Evolutionary conservation across 306 rosid genomes (phyloP).

Genomic region (Vicia villosa): DNA sequence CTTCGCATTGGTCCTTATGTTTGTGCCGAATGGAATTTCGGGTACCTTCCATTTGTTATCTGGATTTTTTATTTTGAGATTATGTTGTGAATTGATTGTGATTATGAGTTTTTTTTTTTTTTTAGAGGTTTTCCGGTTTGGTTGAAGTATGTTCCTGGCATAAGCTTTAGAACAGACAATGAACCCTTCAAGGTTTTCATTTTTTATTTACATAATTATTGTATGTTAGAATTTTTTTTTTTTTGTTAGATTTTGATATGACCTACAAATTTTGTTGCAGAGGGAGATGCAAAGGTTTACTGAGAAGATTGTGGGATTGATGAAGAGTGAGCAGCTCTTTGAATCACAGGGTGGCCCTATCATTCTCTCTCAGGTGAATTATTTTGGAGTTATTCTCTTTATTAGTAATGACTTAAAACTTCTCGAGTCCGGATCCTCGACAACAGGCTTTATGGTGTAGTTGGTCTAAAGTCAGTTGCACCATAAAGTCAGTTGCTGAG

Average conservation of each 20-base stretch:
- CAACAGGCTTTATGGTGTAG: neutral
- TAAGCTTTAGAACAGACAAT: slow-evolving; percentile 98
- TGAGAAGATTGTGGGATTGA: slow-evolving; percentile 90
- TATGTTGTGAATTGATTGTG: too few relatives aligned
- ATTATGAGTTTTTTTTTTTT: neutral
- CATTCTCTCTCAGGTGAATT: slow-evolving; percentile 90
- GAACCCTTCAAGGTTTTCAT: slow-evolving; percentile 88
- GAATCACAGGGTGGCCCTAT: slow-evolving; percentile 99
- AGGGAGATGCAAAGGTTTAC: slow-evolving; percentile 95
- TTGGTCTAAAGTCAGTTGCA: neutral
- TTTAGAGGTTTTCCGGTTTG: slow-evolving; percentile 98
- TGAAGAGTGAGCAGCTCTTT: slow-evolving; percentile 84
- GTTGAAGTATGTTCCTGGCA: slow-evolving; percentile 96
- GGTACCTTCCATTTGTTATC: slow-evolving; percentile 50
- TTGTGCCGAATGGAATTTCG: slow-evolving; percentile 99
- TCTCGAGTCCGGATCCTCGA: neutral
- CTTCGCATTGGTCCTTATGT: slow-evolving; percentile 99
- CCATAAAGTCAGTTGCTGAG: neutral
- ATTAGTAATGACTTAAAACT: neutral
- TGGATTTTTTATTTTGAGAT: neutral
- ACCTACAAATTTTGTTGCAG: slow-evolving; percentile 55
- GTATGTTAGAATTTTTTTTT: neutral
- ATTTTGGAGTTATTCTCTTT: too few relatives aligned
- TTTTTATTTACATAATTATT: neutral
- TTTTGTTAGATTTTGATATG: neutral